A percentile compares a stretch with the other conserved stretches of the same genome.
phyloP scores from a whole-genome alignment of 225 moss, liverwort and hornwort genomes.

The Sphagnum tenellum region DNA sequence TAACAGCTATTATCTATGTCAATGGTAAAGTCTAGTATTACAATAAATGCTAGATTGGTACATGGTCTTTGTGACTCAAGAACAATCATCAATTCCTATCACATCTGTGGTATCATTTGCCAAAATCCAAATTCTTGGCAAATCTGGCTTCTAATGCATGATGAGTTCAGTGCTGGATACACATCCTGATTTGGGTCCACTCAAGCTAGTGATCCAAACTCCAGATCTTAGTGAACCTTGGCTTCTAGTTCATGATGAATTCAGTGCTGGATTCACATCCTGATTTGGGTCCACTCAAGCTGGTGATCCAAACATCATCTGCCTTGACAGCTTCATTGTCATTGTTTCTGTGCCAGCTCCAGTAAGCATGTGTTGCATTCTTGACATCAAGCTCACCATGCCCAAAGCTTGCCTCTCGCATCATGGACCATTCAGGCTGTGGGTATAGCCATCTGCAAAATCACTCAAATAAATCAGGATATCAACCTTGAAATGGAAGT shows the following conservation, averaged over 20 bases:
- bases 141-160: no score
- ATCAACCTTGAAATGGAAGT: no score
- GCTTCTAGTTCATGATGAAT: no score
- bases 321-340: constrained; percentile 59
- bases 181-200: neutral
- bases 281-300: constrained; percentile 9
- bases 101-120: neutral
- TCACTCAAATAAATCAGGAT: neutral
- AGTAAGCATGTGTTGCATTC: constrained; percentile 61
- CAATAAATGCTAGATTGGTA: no score
- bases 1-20: no score
- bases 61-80: no score
- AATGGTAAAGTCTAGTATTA: no score
- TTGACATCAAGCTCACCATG: constrained; percentile 50
- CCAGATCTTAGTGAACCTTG: constrained; percentile 5
- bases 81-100: no score
- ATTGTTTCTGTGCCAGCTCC: constrained; percentile 77
- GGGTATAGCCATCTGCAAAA: constrained; percentile 39
- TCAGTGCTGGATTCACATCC: no score
- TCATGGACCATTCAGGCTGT: constrained; percentile 67
- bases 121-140: constrained; percentile 13
- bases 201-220: constrained; percentile 28
- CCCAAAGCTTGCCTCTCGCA: constrained; percentile 81
- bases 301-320: constrained; percentile 48
- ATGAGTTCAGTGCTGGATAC: no score